Evolutionary conservation across 495 filamentous ascomycete genomes (phyloP), one percentile per base, ranked within the genome.

Genomic region (Platismatia glauca): DNA sequence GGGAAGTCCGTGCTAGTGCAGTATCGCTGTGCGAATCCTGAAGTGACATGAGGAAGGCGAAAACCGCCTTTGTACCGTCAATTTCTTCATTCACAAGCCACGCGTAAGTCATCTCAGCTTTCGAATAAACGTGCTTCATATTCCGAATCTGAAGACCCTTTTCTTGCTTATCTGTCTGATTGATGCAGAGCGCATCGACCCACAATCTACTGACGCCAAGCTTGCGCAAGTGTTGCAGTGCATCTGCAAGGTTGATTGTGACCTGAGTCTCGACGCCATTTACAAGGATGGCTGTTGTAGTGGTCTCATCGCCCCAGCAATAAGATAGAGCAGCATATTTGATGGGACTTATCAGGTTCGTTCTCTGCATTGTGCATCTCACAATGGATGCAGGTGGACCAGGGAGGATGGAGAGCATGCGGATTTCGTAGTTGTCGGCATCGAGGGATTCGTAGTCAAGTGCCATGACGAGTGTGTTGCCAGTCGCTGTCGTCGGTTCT

Each of bases 101-200:
- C 13, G 46, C 20, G 18, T 62, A 62, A 39, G 33, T 55, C 31
- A 29, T 41, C 18, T 62, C 48, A 37, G 60, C 64, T 46, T 50
- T 55, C 20, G 37, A 43, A 46, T 63, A 66, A 6, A 58, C 59
- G 0, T 46, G 38, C 35, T 34, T 50, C 64, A 64, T 66, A 44
- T 63, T 57, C 20, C 53, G 39, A 55, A 66, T 57, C 59, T 66
- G 61, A 37, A 43, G 31, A 7, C 44, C 52, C 31, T 59, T 66
- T 33, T 66, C 64, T 35, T 24, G 34, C 37, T 58, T 58, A 46
- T 66, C 64, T 53, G 9, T 41, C 35, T 63, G 64, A 50, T 66
- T 66, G 39, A 66, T 66, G 33, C 64, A 66, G 20, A 66, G 53
- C 20, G 64, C 60, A 59, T 66, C 60, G 3, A 44, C 59, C 64